Evolutionary conservation across 2,329 filamentous ascomycete species (phyloP).

Genomic region (Xylariaceae sp.): DNA sequence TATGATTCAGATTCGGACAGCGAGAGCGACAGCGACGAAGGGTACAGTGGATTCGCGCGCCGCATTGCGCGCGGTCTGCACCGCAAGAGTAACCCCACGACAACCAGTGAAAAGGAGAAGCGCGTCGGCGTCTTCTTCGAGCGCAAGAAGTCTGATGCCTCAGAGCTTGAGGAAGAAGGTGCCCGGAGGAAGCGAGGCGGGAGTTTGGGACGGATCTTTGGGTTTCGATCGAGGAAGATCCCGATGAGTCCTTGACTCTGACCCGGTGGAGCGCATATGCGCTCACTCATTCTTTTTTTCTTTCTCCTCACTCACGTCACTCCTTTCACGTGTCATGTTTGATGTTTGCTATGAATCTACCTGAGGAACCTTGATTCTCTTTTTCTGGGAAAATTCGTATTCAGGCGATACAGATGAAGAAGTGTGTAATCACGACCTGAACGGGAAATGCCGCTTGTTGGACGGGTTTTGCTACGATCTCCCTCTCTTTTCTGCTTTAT

Average conservation of each 20-base stretch:
- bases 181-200: constrained; percentile 25
- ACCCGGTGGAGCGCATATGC: not conserved
- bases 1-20: constrained; percentile 39
- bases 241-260: not conserved
- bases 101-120: constrained; percentile 22
- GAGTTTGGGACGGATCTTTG: constrained; percentile 29
- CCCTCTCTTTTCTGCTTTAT: not conserved
- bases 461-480: not conserved
- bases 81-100: constrained; percentile 26
- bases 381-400: not conserved
- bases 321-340: constrained; percentile 8
- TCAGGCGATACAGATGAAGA: not conserved
- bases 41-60: constrained; percentile 28
- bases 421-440: constrained; percentile 2
- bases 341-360: constrained; percentile 12
- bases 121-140: constrained; percentile 16
- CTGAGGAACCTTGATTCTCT: not conserved
- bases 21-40: constrained; percentile 29
- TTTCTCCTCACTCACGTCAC: not conserved
- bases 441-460: not conserved
- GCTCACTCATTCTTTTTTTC: not conserved
- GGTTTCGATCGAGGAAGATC: constrained; percentile 22
- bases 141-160: constrained; percentile 4
- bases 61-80: constrained; percentile 42
- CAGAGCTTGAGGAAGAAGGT: not conserved